phyloP scores from a whole-genome alignment of 2,329 filamentous ascomycete species.

The Diaporthe sp. region DNA sequence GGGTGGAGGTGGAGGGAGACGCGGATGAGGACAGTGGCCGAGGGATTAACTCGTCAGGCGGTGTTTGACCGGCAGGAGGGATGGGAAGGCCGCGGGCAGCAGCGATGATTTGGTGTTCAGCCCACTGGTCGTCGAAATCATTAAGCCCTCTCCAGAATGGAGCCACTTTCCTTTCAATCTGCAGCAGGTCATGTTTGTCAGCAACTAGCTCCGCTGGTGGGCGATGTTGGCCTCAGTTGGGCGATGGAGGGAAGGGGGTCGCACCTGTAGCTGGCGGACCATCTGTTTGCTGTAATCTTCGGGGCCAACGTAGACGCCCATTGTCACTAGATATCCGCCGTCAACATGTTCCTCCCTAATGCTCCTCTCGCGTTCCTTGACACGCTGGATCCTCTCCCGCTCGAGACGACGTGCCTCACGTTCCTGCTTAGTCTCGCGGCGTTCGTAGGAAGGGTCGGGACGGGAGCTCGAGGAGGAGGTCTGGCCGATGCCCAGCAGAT shows the following conservation, averaged over 20 bases:
- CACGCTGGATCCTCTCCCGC: constrained; percentile 80
- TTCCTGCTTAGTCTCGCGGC: constrained; percentile 91
- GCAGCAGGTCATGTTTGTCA: constrained; percentile 11
- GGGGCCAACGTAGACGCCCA: constrained; percentile 90
- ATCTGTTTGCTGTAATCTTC: constrained; percentile 94
- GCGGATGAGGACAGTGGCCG: constrained; percentile 60
- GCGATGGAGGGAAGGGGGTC: not conserved
- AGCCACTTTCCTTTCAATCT: constrained; percentile 94
- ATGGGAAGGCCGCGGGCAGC: constrained; percentile 87
- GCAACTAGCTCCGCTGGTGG: not conserved
- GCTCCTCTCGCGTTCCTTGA: constrained; percentile 90
- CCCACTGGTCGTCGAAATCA: constrained; percentile 90
- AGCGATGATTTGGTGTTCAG: constrained; percentile 94
- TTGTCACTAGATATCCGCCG: constrained; percentile 92
- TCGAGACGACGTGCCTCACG: constrained; percentile 89
- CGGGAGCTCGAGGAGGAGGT: constrained; percentile 53
- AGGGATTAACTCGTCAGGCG: constrained; percentile 74
- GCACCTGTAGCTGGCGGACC: constrained; percentile 91
- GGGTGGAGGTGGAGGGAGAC: constrained; percentile 66
- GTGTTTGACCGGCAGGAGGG: constrained; percentile 86
- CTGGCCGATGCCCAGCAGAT: constrained; percentile 59
- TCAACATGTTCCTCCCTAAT: constrained; percentile 94
- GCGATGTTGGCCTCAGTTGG: not conserved
- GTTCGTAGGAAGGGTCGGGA: constrained; percentile 64
- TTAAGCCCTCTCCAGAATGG: constrained; percentile 97